Percentiles rank a stretch among this genome's conserved stretches.
Evolutionary conservation across 805 yeast species (phyloP).

Genomic region (Hanseniaspora singularis): DNA sequence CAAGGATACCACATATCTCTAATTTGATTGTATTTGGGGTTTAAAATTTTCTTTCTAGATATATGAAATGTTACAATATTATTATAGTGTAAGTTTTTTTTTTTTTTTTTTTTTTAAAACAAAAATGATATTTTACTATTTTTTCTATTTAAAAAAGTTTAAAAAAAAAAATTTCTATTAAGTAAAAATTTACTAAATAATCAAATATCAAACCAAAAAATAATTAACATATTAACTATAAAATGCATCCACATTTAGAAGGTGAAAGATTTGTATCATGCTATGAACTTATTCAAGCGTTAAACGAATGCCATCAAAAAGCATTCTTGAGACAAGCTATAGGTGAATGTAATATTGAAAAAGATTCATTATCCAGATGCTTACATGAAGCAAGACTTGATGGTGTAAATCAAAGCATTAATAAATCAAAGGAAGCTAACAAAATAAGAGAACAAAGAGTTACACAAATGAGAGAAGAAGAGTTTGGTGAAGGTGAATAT

Average conservation of each 20-base stretch:
- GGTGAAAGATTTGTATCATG: conserved; percentile 52
- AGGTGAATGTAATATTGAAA: conserved; percentile 76
- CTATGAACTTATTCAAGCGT: conserved; percentile 67
- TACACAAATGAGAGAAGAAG: conserved; percentile 60
- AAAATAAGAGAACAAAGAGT: conserved; percentile 44
- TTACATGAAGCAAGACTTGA: conserved; percentile 63
- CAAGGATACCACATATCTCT: background rate
- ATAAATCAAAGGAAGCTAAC: conserved; percentile 45
- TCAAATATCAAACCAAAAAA: background rate
- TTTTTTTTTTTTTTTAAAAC: no score
- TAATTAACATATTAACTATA: background rate
- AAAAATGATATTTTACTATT: no score
- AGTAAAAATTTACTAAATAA: background rate
- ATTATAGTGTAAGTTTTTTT: no score
- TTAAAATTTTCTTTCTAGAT: no score
- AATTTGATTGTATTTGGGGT: background rate
- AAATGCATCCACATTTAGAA: conserved; percentile 46
- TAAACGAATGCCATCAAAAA: conserved; percentile 75
- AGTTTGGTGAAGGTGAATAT: conserved; percentile 63
- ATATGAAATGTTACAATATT: no score
- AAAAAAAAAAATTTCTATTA: background rate
- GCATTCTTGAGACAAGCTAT: conserved; percentile 57
- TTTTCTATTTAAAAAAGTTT: no score
- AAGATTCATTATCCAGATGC: conserved; percentile 67
- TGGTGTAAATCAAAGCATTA: conserved; percentile 43